Conservation (phyloP, 2,329 filamentous ascomycete species). For the Periconia sp. region DNA sequence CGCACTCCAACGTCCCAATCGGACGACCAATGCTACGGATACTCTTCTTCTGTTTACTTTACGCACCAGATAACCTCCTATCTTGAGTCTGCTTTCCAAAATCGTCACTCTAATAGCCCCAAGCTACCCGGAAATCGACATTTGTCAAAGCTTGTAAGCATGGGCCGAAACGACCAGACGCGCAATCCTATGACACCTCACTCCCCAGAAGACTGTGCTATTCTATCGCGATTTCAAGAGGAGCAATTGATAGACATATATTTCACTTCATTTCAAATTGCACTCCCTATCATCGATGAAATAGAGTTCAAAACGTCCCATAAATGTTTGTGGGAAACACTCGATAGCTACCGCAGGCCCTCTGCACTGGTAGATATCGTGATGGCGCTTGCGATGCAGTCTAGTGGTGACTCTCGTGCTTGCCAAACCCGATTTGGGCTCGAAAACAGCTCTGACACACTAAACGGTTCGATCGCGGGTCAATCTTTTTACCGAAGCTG, state of each 20-base stretch:
- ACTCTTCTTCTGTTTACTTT: constrained; percentile 51
- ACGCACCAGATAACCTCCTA: constrained; percentile 46
- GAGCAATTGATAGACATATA: constrained; percentile 52
- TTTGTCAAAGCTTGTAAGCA: background rate
- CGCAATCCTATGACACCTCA: background rate
- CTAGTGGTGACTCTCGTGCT: background rate
- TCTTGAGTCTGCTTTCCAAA: constrained; percentile 37
- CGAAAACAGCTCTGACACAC: background rate
- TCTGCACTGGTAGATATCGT: constrained; percentile 58
- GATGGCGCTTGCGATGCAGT: constrained; percentile 56
- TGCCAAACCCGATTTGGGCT: background rate
- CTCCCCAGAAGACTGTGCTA: background rate
- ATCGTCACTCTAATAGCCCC: constrained; percentile 19
- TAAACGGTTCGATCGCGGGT: constrained; percentile 40
- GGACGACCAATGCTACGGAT: constrained; percentile 47
- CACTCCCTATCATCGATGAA: constrained; percentile 49
- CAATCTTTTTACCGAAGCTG: constrained; percentile 52
- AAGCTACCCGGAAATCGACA: background rate
- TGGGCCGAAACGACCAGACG: background rate
- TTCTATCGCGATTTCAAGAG: constrained; percentile 37
- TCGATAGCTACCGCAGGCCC: constrained; percentile 36
- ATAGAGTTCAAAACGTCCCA: constrained; percentile 49
- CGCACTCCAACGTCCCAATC: constrained; percentile 41
- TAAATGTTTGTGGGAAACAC: constrained; percentile 24
- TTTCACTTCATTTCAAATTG: constrained; percentile 51